phyloP scores from a whole-genome alignment of 169 alveolate species.

The Plasmodium coatneyi region DNA sequence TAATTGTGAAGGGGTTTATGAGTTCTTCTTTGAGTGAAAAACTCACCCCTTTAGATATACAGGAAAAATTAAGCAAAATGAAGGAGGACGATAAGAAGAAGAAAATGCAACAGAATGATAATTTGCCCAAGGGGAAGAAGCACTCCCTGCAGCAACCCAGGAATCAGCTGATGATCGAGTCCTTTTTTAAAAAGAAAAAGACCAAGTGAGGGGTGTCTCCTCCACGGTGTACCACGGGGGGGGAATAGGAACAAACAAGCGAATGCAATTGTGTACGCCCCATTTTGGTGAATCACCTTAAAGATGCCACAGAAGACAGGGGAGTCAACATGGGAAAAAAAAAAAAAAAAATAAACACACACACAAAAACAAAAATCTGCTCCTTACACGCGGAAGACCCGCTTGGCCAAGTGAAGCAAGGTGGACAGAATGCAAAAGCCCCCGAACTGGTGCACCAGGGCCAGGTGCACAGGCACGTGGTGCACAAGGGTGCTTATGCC shows the following conservation, averaged over 20 bases:
- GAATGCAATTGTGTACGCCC: neutral
- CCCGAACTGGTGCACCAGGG: constrained; percentile 83
- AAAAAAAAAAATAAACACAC: neutral
- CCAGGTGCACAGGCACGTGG: constrained; percentile 83
- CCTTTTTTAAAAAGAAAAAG: constrained; percentile 64
- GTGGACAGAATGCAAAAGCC: constrained; percentile 82
- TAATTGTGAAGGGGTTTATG: constrained; percentile 70
- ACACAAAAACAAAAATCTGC: neutral
- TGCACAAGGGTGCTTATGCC: constrained; percentile 80
- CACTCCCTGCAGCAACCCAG: constrained; percentile 38
- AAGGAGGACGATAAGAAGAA: constrained; percentile 36
- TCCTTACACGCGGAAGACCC: neutral
- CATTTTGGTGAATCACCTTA: neutral
- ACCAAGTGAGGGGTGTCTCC: neutral
- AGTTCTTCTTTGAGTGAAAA: constrained; percentile 15
- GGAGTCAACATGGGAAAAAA: neutral
- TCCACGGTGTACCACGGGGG: neutral
- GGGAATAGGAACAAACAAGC: neutral
- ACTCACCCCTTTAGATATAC: constrained; percentile 35
- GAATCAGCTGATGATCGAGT: constrained; percentile 55
- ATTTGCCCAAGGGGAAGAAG: constrained; percentile 30
- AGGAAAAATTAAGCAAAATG: constrained; percentile 30
- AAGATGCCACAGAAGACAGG: neutral
- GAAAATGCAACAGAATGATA: constrained; percentile 28
- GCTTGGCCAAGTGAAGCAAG: constrained; percentile 73